phyloP scores from a whole-genome alignment of 2,329 filamentous ascomycete species.

The Falciphora oryzae region DNA sequence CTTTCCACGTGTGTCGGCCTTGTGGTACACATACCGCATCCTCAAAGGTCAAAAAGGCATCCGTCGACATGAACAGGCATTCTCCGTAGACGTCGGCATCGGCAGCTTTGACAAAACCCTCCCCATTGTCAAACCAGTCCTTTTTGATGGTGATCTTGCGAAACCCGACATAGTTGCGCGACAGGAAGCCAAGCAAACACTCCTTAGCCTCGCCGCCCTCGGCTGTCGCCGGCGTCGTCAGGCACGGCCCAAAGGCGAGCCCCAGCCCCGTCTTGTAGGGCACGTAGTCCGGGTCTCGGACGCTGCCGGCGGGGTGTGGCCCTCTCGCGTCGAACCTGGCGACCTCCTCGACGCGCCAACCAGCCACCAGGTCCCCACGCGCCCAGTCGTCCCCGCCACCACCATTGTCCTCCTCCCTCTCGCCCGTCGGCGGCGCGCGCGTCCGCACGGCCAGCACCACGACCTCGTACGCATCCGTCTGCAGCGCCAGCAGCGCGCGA shows the following conservation, averaged over 20 bases:
- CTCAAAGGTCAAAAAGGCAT: constrained; percentile 53
- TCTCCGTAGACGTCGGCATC: constrained; percentile 38
- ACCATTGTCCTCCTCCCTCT: constrained; percentile 14
- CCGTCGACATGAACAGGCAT: constrained; percentile 43
- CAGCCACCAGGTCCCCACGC: constrained; percentile 20
- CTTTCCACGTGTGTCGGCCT: too few species aligned
- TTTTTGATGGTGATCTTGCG: constrained; percentile 38
- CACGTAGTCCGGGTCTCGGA: constrained; percentile 43
- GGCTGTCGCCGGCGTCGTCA: constrained; percentile 17
- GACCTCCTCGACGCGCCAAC: constrained; percentile 46
- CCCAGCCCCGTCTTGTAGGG: constrained; percentile 44
- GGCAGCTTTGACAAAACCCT: constrained; percentile 34
- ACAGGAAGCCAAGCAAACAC: constrained; percentile 44
- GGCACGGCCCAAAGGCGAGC: constrained; percentile 51
- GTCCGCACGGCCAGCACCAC: constrained; percentile 40
- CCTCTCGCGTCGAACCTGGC: constrained; percentile 42
- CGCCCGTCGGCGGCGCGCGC: constrained; percentile 19
- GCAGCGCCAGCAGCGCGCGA: constrained; percentile 43
- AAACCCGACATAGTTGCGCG: constrained; percentile 50
- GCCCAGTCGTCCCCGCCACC: constrained; percentile 16
- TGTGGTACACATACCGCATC: constrained; percentile 32
- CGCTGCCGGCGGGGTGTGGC: constrained; percentile 32
- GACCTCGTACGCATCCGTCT: constrained; percentile 44
- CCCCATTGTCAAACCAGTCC: constrained; percentile 25
- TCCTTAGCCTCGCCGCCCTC: constrained; percentile 24